phyloP scores from a whole-genome alignment of 371 early-diverging fungal genomes.

The Mortierella polycephala region DNA sequence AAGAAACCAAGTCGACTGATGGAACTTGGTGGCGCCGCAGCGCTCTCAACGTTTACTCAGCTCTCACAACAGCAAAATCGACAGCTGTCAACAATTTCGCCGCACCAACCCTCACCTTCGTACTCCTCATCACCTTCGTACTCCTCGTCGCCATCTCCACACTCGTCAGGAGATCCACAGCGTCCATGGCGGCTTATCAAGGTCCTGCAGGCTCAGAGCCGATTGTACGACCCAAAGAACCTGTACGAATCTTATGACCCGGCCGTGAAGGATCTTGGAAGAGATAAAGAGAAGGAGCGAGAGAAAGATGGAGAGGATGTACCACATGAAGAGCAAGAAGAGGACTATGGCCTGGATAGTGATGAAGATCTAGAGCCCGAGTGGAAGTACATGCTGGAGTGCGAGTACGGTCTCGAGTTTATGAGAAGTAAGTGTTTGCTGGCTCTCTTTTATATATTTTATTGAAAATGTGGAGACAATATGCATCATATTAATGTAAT shows the following conservation, averaged over 20 bases:
- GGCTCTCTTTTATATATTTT: background rate
- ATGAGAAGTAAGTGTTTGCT: too few relatives aligned
- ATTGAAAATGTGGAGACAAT: background rate
- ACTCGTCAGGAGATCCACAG: too few relatives aligned
- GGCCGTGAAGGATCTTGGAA: too few relatives aligned
- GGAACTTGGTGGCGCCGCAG: background rate
- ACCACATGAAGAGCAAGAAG: background rate
- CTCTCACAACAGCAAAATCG: slow-evolving; percentile 1
- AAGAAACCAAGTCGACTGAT: slow-evolving; percentile 31
- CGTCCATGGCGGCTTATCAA: too few relatives aligned
- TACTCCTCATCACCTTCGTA: background rate
- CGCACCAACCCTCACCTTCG: background rate
- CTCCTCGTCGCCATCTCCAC: too few relatives aligned
- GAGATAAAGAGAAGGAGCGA: too few relatives aligned
- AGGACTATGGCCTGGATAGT: background rate
- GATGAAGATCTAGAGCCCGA: too few relatives aligned
- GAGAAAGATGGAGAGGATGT: too few relatives aligned
- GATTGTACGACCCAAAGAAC: slow-evolving; percentile 18
- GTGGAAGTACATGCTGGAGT: too few relatives aligned
- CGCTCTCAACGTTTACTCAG: background rate
- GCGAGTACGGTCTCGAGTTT: too few relatives aligned
- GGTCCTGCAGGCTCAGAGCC: slow-evolving; percentile 19
- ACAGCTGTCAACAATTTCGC: background rate
- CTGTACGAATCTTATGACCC: too few relatives aligned
- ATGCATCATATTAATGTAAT: background rate